A percentile compares a stretch with the other conserved stretches of the same genome.
phyloP scores from a whole-genome alignment of 768 basidiomycete species.

The Lactarius sanguifluus region DNA sequence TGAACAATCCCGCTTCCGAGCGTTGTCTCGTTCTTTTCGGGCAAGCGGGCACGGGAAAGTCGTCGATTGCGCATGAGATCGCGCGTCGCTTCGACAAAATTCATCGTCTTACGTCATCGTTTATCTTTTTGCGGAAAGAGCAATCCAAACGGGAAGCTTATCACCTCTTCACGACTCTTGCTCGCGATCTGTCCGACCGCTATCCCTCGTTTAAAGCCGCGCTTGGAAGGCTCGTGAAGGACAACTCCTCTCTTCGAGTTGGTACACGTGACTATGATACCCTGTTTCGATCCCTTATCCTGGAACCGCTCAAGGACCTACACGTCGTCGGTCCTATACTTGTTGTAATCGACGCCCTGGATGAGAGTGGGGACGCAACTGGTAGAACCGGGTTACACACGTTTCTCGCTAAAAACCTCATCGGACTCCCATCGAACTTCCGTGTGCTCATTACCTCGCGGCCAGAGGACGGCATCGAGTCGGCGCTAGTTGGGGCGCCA shows the following conservation, averaged over 20 bases:
- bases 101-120: not conserved
- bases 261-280: not conserved
- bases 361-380: not conserved
- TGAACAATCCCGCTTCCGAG: not conserved
- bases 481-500: not conserved
- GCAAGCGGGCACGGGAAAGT: not conserved
- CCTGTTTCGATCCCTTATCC: not conserved
- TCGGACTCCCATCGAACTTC: not conserved
- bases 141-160: not conserved
- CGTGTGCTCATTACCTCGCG: not conserved
- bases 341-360: conserved; percentile 1
- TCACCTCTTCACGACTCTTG: conserved; percentile 2
- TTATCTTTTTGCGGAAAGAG: conserved; percentile 2
- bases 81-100: not conserved
- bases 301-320: not conserved
- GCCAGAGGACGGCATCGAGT: not conserved
- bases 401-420: not conserved
- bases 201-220: not conserved
- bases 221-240: not conserved
- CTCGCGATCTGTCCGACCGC: not conserved
- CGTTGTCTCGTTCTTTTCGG: conserved; percentile 4
- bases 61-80: not conserved
- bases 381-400: not conserved
- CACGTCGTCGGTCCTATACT: not conserved
- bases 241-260: not conserved